Evolutionary conservation across 805 yeast species (phyloP), one percentile per base, ranked within the genome.

Genomic region (Saccharomycopsis synnaedendra): DNA sequence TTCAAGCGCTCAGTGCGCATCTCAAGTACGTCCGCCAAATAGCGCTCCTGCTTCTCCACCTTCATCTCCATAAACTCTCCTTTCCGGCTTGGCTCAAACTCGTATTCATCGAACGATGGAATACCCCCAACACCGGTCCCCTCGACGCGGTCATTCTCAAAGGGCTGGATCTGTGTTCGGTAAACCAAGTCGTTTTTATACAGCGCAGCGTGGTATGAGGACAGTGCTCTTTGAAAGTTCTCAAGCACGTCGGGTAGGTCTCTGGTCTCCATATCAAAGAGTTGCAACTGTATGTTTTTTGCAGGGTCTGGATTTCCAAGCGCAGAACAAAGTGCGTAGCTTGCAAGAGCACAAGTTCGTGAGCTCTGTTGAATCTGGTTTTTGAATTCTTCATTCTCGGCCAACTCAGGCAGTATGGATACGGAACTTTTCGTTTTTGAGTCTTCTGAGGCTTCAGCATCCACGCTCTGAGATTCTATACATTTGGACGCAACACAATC

Each of bases 111-210:
- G 9, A 11, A 28, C 32, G 29, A 8, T 34, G 8, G 8, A n/a
- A 34, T 9, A 34, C n/a, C 36, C 36, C n/a, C n/a, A 27, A 43
- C 32, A 9, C 37, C 39, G 6, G 35, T 32, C 7, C 28, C 29
- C n/a, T 39, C 31, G 19, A 28, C 39, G 1, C 31, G 33, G 9
- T 33, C 43, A 35, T 43, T 38, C 30, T n/a, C 41, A 8, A 39
- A 29, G 5, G 42, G 39, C 10, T 37, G 10, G n/a, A 49, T 38
- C 30, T 46, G 39, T 5, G 32, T 43, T 45, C 47, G 29, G 31
- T 44, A 45, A 8, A 31, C 33, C n/a, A 51, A n/a, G 19, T 51
- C 47, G 11, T 35, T 32, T 29, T 51, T 46, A 31, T 48, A 48
- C 32, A n/a, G 30, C 32, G 37, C 43, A 30, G 32, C 33, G n/a